A percentile compares a stretch with the other conserved stretches of the same genome.
Evolutionary conservation across 2,329 filamentous ascomycete species (phyloP).

Genomic region (Colletotrichum liaoningense): DNA sequence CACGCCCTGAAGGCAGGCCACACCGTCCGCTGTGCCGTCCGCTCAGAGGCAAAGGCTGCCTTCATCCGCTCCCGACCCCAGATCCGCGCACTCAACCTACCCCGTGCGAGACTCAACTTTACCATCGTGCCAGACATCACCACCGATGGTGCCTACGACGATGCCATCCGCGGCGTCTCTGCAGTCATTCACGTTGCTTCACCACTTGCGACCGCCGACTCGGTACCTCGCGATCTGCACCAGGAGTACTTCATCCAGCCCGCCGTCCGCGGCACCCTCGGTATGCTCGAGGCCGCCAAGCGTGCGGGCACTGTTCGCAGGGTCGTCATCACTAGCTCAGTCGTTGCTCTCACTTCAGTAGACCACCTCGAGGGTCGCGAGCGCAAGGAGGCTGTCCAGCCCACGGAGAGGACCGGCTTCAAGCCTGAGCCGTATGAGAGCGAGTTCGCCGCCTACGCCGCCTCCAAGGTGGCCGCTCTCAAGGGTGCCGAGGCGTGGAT

Average conservation of each 20-base stretch:
- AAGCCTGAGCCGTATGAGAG: slow-evolving; percentile 35
- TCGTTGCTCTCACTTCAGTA: slow-evolving; percentile 47
- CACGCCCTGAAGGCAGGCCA: slow-evolving; percentile 42
- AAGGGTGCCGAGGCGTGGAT: slow-evolving; percentile 48
- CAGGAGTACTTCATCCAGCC: slow-evolving; percentile 63
- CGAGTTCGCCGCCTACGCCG: slow-evolving; percentile 48
- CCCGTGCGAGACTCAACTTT: slow-evolving; percentile 40
- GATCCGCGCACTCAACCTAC: slow-evolving; percentile 35
- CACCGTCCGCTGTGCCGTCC: slow-evolving; percentile 45
- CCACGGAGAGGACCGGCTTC: slow-evolving; percentile 21
- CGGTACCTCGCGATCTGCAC: slow-evolving; percentile 71
- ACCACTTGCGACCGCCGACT: slow-evolving; percentile 49
- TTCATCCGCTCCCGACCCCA: slow-evolving; percentile 27
- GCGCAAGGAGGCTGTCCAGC: background rate
- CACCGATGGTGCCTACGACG: slow-evolving; percentile 50
- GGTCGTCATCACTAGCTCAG: slow-evolving; percentile 63
- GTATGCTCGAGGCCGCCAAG: slow-evolving; percentile 61
- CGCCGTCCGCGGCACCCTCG: slow-evolving; percentile 63
- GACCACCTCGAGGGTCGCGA: slow-evolving; percentile 31
- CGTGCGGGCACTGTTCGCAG: slow-evolving; percentile 48
- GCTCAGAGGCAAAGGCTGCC: slow-evolving; percentile 38
- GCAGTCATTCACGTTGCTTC: slow-evolving; percentile 50
- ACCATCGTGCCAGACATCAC: slow-evolving; percentile 52
- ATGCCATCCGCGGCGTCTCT: slow-evolving; percentile 53
- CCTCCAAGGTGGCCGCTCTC: slow-evolving; percentile 49